These are phyloP conservation scores for Termitomyces sp. DNA, from an alignment of 768 basidiomycete genomes.

Conservation along the genomic window DNA sequence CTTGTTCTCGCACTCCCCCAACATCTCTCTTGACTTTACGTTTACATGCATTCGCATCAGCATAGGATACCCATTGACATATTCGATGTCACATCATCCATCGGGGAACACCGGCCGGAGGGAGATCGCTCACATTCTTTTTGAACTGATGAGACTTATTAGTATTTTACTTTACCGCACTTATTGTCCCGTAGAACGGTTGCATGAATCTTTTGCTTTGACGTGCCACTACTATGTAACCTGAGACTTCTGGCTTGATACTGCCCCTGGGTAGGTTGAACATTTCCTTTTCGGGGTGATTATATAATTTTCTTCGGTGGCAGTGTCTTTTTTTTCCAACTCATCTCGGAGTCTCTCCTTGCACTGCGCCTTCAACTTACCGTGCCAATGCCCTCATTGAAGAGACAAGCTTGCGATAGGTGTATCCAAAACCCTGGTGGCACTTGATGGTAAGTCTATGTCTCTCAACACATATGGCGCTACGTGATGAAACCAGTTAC, in stretches of 20 bases:
- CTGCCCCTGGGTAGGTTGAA: background rate
- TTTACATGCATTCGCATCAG: constrained; percentile 12
- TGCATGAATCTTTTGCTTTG: background rate
- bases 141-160: background rate
- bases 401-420: background rate
- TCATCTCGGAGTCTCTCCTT: too few relatives aligned
- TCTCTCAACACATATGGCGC: background rate
- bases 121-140: constrained; percentile 4
- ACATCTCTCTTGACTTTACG: background rate
- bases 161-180: background rate
- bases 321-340: background rate
- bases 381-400: background rate
- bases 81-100: constrained; percentile 7
- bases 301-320: constrained; percentile 3
- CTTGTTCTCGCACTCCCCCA: constrained; percentile 1
- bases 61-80: constrained; percentile 17
- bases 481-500: constrained; percentile 25
- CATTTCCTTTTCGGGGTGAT: background rate
- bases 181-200: constrained; percentile 15
- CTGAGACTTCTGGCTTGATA: too few relatives aligned
- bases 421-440: background rate
- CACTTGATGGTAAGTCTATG: background rate
- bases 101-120: background rate
- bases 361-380: background rate
- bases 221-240: too few relatives aligned